These are phyloP conservation scores for Penicillium sclerotigenum DNA, from an alignment of 2,329 filamentous ascomycete species.

Conservation along the genomic window DNA sequence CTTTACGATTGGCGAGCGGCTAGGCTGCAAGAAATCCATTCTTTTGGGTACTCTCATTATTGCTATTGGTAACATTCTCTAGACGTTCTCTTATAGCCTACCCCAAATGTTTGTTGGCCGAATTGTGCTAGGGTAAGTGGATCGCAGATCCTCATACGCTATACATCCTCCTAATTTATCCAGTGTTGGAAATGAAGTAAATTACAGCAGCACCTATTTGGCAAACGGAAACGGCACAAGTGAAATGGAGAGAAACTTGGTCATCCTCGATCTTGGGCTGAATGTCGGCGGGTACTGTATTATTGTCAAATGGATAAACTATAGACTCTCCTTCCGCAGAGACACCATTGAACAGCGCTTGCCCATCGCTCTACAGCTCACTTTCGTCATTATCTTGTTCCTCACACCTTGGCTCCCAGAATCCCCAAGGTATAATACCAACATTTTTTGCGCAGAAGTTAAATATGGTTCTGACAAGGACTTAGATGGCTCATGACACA, in stretches of 20 bases:
- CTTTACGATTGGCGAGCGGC: conserved; percentile 48
- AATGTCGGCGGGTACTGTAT: conserved; percentile 51
- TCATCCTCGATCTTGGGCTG: conserved; percentile 48
- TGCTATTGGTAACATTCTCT: conserved; percentile 46
- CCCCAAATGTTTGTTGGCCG: conserved; percentile 50
- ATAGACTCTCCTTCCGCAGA: conserved; percentile 46
- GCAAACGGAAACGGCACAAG: conserved; percentile 48
- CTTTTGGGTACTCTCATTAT: conserved; percentile 47
- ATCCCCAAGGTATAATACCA: conserved; percentile 27
- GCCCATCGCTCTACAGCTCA: conserved; percentile 47
- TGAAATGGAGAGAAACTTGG: conserved; percentile 42
- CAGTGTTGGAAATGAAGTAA: conserved; percentile 36
- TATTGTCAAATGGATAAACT: conserved; percentile 51
- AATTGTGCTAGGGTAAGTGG: not conserved
- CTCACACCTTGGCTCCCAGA: conserved; percentile 31
- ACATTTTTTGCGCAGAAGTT: no score
- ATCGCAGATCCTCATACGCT: not conserved
- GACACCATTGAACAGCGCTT: conserved; percentile 43
- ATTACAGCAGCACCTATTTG: conserved; percentile 50
- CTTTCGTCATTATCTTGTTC: conserved; percentile 47
- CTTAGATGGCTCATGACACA: conserved; percentile 38
- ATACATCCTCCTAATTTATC: no score
- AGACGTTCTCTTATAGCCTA: conserved; percentile 45
- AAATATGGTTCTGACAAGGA: no score
- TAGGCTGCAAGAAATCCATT: conserved; percentile 49